Evolutionary conservation across 2,329 filamentous ascomycete species (phyloP).

Genomic region (Neonectria punicea): DNA sequence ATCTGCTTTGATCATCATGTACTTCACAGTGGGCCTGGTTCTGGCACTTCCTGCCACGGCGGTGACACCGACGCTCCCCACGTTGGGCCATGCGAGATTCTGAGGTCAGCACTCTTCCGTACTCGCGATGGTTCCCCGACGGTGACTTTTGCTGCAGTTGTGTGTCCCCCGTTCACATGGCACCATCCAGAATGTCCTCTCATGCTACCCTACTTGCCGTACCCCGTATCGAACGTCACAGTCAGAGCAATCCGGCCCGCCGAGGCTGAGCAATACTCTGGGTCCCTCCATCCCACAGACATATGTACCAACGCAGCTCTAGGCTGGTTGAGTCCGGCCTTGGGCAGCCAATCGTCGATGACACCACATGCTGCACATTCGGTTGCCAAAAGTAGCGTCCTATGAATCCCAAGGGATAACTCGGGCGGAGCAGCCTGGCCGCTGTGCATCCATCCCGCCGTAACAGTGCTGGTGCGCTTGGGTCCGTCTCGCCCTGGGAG

Average conservation of each 20-base stretch:
- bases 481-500: slow-evolving; percentile 9
- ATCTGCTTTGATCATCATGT: slow-evolving; percentile 19
- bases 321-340: slow-evolving; percentile 15
- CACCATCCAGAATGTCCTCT: slow-evolving; percentile 7
- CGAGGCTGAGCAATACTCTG: slow-evolving; percentile 21
- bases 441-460: slow-evolving; percentile 15
- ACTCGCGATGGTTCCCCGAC: slow-evolving; percentile 24
- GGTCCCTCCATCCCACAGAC: slow-evolving; percentile 12
- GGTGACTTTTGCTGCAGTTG: background rate
- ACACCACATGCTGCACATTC: slow-evolving; percentile 25
- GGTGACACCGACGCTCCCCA: slow-evolving; percentile 20
- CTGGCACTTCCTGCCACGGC: background rate
- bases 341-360: slow-evolving; percentile 25
- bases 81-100: slow-evolving; percentile 8
- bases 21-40: slow-evolving; percentile 8
- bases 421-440: slow-evolving; percentile 21
- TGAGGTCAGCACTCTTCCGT: slow-evolving; percentile 31
- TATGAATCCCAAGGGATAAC: slow-evolving; percentile 12
- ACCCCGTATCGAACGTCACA: slow-evolving; percentile 14
- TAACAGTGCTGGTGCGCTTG: background rate
- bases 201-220: slow-evolving; percentile 1
- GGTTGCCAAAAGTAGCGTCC: slow-evolving; percentile 29
- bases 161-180: slow-evolving; percentile 8
- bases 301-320: slow-evolving; percentile 19
- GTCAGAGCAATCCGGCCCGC: background rate